Conservation (phyloP, 257 asterid genomes). For the Solanum arcanum region DNA sequence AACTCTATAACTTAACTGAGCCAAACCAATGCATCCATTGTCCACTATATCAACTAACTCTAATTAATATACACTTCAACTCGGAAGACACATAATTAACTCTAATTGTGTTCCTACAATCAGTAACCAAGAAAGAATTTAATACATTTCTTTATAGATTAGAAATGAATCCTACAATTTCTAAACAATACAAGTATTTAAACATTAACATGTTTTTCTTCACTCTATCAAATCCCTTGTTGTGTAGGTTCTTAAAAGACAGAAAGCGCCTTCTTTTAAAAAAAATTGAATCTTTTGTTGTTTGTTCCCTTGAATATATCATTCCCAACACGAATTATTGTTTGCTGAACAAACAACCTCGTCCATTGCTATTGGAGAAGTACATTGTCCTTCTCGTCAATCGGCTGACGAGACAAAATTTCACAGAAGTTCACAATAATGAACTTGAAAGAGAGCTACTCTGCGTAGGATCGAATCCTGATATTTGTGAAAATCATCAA, state of each 20-base stretch:
- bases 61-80: background rate
- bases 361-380: background rate
- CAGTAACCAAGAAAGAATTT: background rate
- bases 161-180: background rate
- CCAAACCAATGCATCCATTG: background rate
- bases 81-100: background rate
- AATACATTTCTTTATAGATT: background rate
- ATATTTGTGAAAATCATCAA: background rate
- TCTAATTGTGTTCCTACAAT: no score
- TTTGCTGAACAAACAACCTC: background rate
- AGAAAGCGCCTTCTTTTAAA: no score
- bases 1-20: background rate
- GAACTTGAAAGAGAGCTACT: background rate
- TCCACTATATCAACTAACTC: background rate
- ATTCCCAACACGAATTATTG: background rate
- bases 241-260: background rate
- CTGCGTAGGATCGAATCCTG: fast-evolving
- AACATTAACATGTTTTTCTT: background rate
- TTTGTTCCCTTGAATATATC: background rate
- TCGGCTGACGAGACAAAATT: background rate
- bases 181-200: background rate
- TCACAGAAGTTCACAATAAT: background rate
- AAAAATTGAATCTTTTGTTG: no score
- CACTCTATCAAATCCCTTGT: background rate
- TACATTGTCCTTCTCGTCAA: background rate